These are phyloP conservation scores for Hymenoscyphus linearis DNA, from an alignment of 2,329 filamentous ascomycete species.

Conservation along the genomic window DNA sequence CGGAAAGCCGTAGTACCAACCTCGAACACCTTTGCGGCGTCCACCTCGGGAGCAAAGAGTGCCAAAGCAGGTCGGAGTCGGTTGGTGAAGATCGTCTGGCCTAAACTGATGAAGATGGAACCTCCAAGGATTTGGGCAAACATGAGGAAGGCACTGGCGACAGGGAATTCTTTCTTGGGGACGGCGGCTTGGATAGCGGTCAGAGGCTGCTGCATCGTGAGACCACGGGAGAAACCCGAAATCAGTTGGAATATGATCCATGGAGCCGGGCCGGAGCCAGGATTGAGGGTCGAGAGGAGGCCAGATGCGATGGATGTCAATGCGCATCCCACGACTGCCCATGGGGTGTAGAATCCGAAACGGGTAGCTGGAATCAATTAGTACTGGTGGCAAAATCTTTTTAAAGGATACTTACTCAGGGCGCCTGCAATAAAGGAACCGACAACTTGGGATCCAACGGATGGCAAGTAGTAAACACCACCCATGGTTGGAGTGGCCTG, in stretches of 20 bases:
- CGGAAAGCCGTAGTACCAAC: constrained; percentile 39
- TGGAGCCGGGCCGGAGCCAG: constrained; percentile 10
- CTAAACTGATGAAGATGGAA: constrained; percentile 29
- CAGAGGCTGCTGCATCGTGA: constrained; percentile 24
- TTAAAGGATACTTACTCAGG: constrained; percentile 17
- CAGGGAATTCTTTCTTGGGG: constrained; percentile 26
- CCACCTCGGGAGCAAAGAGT: constrained; percentile 31
- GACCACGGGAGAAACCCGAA: constrained; percentile 20
- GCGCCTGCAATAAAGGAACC: constrained; percentile 16
- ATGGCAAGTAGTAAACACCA: constrained; percentile 27
- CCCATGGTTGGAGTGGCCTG: constrained; percentile 21
- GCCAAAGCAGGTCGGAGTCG: constrained; percentile 28
- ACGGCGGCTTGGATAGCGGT: constrained; percentile 34
- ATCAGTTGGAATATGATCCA: constrained; percentile 28
- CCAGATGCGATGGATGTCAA: constrained; percentile 31
- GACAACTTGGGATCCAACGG: constrained; percentile 15
- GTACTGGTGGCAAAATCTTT: neutral
- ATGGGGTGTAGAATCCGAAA: constrained; percentile 32
- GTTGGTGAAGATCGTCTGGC: constrained; percentile 30
- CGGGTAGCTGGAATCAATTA: constrained; percentile 23
- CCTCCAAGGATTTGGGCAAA: constrained; percentile 33
- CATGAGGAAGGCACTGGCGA: constrained; percentile 32
- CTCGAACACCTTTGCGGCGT: constrained; percentile 32
- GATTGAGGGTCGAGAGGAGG: constrained; percentile 31
- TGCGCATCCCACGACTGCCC: constrained; percentile 28